phyloP scores from a whole-genome alignment of 805 yeast species.

The Yamadazyma sp. region DNA sequence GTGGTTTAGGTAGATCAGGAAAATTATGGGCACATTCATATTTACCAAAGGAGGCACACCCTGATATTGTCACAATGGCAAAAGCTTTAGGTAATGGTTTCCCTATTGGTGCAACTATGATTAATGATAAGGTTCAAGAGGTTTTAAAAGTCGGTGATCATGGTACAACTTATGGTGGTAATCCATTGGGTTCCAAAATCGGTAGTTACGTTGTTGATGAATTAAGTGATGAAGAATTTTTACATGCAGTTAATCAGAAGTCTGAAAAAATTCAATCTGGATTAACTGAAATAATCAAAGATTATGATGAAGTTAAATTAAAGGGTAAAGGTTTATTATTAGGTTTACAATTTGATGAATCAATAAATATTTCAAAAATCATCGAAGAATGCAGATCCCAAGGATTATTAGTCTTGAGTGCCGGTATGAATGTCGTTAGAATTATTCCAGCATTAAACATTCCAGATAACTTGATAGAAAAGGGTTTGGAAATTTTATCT shows the following conservation, averaged over 20 bases:
- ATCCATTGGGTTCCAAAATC: slow-evolving; percentile 84
- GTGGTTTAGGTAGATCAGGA: slow-evolving; percentile 94
- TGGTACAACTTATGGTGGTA: slow-evolving; percentile 98
- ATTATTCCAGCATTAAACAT: slow-evolving; percentile 91
- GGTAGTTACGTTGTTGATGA: slow-evolving; percentile 73
- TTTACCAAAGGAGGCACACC: slow-evolving; percentile 78
- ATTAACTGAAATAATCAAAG: slow-evolving; percentile 47
- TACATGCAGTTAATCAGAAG: slow-evolving; percentile 57
- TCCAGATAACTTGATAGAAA: slow-evolving; percentile 59
- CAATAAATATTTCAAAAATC: slow-evolving; percentile 59
- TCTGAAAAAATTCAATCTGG: slow-evolving; percentile 54
- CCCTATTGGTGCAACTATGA: slow-evolving; percentile 93
- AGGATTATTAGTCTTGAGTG: slow-evolving; percentile 83
- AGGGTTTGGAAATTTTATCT: slow-evolving; percentile 71
- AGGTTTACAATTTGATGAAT: slow-evolving; percentile 67
- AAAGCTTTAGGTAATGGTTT: slow-evolving; percentile 96
- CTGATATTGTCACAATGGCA: slow-evolving; percentile 92
- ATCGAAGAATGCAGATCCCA: slow-evolving; percentile 68
- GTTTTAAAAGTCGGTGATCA: slow-evolving; percentile 87
- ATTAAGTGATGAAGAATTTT: slow-evolving; percentile 59
- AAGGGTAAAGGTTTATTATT: slow-evolving; percentile 88
- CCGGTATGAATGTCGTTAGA: slow-evolving; percentile 88
- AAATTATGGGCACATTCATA: slow-evolving; percentile 87
- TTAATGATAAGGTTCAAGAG: slow-evolving; percentile 73
- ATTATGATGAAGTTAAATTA: slow-evolving; percentile 60